phyloP scores from a whole-genome alignment of 2,329 filamentous ascomycete species.

The Cryphonectria nitschkei region DNA sequence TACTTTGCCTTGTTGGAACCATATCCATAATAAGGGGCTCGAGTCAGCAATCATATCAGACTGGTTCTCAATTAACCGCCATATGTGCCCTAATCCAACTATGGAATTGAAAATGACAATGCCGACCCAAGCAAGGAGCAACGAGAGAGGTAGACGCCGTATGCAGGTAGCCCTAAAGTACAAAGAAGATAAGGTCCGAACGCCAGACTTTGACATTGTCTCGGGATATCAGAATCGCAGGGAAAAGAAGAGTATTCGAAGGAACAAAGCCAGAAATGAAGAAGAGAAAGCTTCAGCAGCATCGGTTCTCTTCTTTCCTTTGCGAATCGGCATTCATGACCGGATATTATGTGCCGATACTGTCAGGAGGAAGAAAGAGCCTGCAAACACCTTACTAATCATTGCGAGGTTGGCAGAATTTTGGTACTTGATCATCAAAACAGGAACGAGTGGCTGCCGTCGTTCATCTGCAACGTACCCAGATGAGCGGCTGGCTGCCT shows the following conservation, averaged over 20 bases:
- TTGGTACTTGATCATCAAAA: background rate
- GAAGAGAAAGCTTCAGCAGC: background rate
- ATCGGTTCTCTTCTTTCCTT: background rate
- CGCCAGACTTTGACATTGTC: constrained; percentile 16
- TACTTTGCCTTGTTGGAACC: background rate
- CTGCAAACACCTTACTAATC: background rate
- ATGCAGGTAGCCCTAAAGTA: background rate
- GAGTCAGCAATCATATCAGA: background rate
- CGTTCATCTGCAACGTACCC: background rate
- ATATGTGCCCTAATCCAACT: constrained; percentile 4
- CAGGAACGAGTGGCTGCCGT: background rate
- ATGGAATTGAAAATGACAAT: background rate
- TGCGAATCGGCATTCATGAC: background rate
- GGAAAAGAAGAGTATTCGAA: background rate
- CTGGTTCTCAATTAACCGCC: background rate
- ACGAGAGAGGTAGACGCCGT: background rate
- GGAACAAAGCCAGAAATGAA: background rate
- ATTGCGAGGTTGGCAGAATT: background rate
- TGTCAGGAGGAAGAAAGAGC: background rate
- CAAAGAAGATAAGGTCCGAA: background rate
- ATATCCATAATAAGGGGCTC: too few species aligned
- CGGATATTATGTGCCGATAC: background rate
- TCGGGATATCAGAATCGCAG: constrained; percentile 11
- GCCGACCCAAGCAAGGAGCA: background rate
- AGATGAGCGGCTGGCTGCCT: background rate